Percentiles rank a stretch among this genome's conserved stretches.
Evolutionary conservation across 1,284 basidiomycete genomes (phyloP).

Genomic region (Sporisorium iseilematis-ciliati): DNA sequence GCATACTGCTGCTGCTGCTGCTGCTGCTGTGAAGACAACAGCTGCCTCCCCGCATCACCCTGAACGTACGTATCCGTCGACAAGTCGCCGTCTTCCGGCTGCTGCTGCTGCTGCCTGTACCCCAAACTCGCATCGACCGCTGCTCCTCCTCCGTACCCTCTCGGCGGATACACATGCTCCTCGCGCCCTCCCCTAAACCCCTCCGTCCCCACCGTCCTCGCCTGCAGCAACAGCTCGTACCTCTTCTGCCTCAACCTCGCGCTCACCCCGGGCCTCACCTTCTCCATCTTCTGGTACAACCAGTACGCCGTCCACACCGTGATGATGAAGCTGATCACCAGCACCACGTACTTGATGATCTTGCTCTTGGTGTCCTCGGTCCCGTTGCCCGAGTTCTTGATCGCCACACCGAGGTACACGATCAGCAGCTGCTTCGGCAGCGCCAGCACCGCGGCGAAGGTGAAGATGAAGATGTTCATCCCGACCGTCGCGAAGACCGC

Average conservation of each 20-base stretch:
- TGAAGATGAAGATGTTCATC: slow-evolving; percentile 80
- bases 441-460: slow-evolving; percentile 79
- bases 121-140: slow-evolving; percentile 11
- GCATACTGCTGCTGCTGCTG: no score
- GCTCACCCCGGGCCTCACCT: slow-evolving; percentile 77
- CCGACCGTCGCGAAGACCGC: slow-evolving; percentile 81
- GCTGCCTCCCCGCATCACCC: background rate
- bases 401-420: slow-evolving; percentile 66
- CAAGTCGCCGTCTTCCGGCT: slow-evolving; percentile 10
- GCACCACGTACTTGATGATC: slow-evolving; percentile 66
- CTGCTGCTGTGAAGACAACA: no score
- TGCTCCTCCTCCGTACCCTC: background rate
- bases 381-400: slow-evolving; percentile 53
- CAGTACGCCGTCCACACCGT: slow-evolving; percentile 86
- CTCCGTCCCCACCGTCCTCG: slow-evolving; percentile 33
- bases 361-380: slow-evolving; percentile 61
- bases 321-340: slow-evolving; percentile 72
- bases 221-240: slow-evolving; percentile 69
- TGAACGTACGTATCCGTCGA: slow-evolving; percentile 21
- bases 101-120: background rate
- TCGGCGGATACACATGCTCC: slow-evolving; percentile 24
- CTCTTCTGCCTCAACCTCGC: slow-evolving; percentile 77
- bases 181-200: slow-evolving; percentile 5
- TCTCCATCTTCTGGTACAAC: slow-evolving; percentile 81
- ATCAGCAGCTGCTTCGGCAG: slow-evolving; percentile 76